A percentile compares a stretch with the other conserved stretches of the same genome.
Evolutionary conservation across 2,329 filamentous ascomycete genomes (phyloP).

Genomic region (Diaporthe velutina): DNA sequence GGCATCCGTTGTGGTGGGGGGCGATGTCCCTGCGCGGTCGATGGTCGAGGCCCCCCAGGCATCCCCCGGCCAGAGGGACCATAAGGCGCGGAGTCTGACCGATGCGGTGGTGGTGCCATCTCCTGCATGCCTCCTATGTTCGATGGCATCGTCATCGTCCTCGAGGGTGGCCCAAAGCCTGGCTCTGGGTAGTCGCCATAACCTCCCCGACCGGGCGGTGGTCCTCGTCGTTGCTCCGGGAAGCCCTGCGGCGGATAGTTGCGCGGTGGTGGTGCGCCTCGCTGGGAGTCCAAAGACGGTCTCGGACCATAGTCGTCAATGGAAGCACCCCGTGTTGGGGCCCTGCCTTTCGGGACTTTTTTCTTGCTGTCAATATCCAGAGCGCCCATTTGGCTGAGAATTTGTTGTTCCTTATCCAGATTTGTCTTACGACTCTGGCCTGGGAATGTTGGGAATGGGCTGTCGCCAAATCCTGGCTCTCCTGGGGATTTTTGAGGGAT

Average conservation of each 20-base stretch:
- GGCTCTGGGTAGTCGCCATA: constrained; percentile 56
- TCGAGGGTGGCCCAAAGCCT: constrained; percentile 63
- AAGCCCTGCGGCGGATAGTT: constrained; percentile 54
- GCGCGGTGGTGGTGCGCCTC: constrained; percentile 51
- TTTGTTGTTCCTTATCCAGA: constrained; percentile 55
- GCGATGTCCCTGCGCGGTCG: constrained; percentile 66
- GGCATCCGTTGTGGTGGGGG: constrained; percentile 67
- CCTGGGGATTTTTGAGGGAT: constrained; percentile 38
- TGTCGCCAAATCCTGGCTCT: constrained; percentile 53
- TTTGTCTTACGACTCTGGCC: constrained; percentile 55
- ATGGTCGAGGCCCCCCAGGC: constrained; percentile 63
- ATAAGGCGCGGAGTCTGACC: constrained; percentile 61
- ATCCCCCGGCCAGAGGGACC: constrained; percentile 59
- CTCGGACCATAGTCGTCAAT: constrained; percentile 47
- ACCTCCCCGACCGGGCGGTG: constrained; percentile 47
- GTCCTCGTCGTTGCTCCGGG: constrained; percentile 52
- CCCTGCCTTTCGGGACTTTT: constrained; percentile 36
- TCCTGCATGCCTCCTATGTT: constrained; percentile 56
- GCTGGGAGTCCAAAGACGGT: constrained; percentile 52
- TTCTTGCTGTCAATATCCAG: constrained; percentile 51
- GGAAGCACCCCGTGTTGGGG: constrained; percentile 42
- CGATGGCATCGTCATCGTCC: constrained; percentile 73
- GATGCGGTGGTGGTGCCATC: constrained; percentile 50
- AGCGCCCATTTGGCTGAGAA: constrained; percentile 56
- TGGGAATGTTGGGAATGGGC: constrained; percentile 58